Conservation (phyloP, 2,329 filamentous ascomycete species). For the Fusarium sp. region DNA sequence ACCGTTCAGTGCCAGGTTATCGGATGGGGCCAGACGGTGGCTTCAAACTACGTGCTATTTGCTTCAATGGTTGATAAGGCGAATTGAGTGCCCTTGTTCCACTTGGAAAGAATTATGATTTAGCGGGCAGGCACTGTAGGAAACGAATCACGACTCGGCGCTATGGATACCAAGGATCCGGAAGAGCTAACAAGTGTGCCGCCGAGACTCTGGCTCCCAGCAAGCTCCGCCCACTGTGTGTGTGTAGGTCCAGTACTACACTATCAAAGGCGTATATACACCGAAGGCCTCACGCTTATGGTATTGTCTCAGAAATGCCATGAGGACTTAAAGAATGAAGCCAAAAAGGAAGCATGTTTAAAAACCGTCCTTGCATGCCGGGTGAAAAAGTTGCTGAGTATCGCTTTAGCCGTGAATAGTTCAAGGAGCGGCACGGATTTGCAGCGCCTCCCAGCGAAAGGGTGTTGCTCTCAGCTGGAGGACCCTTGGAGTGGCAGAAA, state of each 20-base stretch:
- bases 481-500: slow-evolving; percentile 3
- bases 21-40: slow-evolving; percentile 46
- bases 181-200: slow-evolving; percentile 27
- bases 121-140: slow-evolving; percentile 23
- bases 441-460: slow-evolving; percentile 35
- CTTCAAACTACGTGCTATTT: slow-evolving; percentile 40
- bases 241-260: slow-evolving; percentile 5
- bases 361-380: slow-evolving; percentile 23
- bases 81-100: slow-evolving; percentile 33
- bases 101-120: slow-evolving; percentile 20
- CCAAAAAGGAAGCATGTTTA: background rate
- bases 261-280: slow-evolving; percentile 1
- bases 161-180: slow-evolving; percentile 22
- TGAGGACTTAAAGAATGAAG: slow-evolving; percentile 10
- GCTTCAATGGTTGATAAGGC: slow-evolving; percentile 43
- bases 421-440: slow-evolving; percentile 34
- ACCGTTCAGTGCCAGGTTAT: slow-evolving; percentile 45
- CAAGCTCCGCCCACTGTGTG: background rate
- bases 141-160: slow-evolving; percentile 22
- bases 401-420: slow-evolving; percentile 30
- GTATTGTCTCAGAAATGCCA: slow-evolving; percentile 24
- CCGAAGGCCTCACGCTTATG: slow-evolving; percentile 10
- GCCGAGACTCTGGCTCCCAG: slow-evolving; percentile 8
- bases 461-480: slow-evolving; percentile 44
- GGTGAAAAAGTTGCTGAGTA: slow-evolving; percentile 16